Conservation (phyloP, 306 rosid species). For the Prunus mongolica region DNA sequence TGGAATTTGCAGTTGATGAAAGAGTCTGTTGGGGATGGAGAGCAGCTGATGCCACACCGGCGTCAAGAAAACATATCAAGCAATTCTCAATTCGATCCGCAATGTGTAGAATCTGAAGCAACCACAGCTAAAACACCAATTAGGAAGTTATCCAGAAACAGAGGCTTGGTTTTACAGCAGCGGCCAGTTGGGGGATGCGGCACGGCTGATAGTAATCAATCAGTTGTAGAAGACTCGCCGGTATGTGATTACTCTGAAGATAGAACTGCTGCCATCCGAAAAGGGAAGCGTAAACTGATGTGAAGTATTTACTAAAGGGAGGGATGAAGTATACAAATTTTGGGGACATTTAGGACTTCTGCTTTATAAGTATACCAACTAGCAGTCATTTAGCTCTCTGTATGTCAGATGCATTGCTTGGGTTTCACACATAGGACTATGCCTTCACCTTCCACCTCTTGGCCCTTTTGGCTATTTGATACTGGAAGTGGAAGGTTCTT, state of each 20-base stretch:
- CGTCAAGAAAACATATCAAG: slow-evolving; percentile 5
- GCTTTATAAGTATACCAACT: neutral
- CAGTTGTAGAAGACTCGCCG: slow-evolving; percentile 23
- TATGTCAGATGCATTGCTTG: neutral
- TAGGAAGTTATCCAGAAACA: slow-evolving; percentile 61
- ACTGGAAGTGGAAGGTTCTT: no score
- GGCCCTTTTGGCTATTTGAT: neutral
- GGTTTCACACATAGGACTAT: neutral
- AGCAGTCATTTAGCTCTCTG: slow-evolving; percentile 9
- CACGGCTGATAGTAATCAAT: slow-evolving; percentile 38
- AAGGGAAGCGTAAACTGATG: slow-evolving; percentile 8
- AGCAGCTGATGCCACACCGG: slow-evolving; percentile 72
- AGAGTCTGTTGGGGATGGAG: slow-evolving; percentile 44
- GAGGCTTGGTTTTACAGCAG: slow-evolving; percentile 60
- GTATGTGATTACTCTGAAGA: neutral
- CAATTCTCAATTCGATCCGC: slow-evolving; percentile 9
- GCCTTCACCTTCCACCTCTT: neutral
- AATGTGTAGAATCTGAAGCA: slow-evolving; percentile 18
- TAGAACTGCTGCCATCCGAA: slow-evolving; percentile 11
- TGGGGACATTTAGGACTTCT: neutral
- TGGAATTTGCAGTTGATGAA: slow-evolving; percentile 56
- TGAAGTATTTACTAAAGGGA: neutral
- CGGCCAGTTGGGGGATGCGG: slow-evolving; percentile 40
- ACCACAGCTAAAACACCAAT: slow-evolving; percentile 55
- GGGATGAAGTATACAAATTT: neutral